Evolutionary conservation across 78 protist species (phyloP).

Genomic region (Pelomyxa schiedti): DNA sequence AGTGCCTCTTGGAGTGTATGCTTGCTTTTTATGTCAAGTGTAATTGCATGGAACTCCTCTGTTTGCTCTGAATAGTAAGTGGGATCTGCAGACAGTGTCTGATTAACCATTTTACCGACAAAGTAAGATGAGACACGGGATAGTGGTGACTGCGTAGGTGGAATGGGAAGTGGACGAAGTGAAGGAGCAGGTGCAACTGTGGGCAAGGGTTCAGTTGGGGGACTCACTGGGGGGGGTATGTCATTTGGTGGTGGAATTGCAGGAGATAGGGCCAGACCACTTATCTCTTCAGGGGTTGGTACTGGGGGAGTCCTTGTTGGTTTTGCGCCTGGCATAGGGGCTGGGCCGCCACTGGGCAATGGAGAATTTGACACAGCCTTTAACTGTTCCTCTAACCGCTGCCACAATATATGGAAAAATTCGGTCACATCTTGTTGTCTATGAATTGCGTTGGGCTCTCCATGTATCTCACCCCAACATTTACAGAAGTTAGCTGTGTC

Average conservation of each 20-base stretch:
- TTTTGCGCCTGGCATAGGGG: no score
- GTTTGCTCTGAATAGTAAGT: not conserved
- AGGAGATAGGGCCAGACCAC: no score
- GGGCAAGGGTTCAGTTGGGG: no score
- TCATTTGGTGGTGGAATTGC: no score
- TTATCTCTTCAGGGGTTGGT: no score
- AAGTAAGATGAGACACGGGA: no score
- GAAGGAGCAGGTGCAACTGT: no score
- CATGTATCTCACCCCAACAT: no score
- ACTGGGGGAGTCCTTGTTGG: no score
- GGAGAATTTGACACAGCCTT: not conserved
- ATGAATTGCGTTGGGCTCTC: not conserved
- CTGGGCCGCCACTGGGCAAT: not conserved
- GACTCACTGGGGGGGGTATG: no score
- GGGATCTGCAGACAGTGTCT: not conserved
- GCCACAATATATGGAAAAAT: slow-evolving; percentile 24
- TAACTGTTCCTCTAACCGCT: slow-evolving; percentile 14
- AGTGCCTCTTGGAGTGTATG: not conserved
- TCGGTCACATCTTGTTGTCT: slow-evolving; percentile 43
- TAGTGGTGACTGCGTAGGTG: no score
- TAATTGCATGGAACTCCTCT: not conserved
- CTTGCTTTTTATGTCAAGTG: slow-evolving; percentile 25
- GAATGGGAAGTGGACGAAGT: no score
- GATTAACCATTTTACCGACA: not conserved
- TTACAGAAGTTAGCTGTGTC: slow-evolving; percentile 9